A percentile compares a stretch with the other conserved stretches of the same genome.
Evolutionary conservation across 768 basidiomycete genomes (phyloP).

Genomic region (Pleurotus eryngii): DNA sequence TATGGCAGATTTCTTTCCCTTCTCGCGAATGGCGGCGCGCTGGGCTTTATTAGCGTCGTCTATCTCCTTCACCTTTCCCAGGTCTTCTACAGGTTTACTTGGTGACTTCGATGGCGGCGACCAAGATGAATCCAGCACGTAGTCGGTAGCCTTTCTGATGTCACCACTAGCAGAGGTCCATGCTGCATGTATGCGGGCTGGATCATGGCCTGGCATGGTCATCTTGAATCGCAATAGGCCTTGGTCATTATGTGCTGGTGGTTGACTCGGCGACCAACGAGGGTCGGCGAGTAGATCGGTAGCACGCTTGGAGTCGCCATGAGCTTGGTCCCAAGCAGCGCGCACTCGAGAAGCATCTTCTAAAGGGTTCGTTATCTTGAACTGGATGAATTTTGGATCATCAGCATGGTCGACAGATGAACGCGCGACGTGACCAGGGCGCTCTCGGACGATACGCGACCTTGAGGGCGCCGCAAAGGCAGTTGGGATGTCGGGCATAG

Average conservation of each 20-base stretch:
- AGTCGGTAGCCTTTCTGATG: constrained; percentile 52
- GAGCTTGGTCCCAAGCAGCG: constrained; percentile 3
- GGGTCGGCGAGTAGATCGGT: constrained; percentile 6
- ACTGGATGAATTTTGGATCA: constrained; percentile 1
- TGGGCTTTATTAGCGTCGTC: constrained; percentile 71
- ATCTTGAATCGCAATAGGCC: constrained; percentile 57
- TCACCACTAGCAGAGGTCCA: constrained; percentile 65
- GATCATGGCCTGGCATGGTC: constrained; percentile 51
- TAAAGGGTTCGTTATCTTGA: constrained; percentile 18
- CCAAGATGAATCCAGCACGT: constrained; percentile 60
- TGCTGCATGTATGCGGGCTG: constrained; percentile 52
- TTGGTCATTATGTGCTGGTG: constrained; percentile 21
- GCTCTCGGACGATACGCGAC: constrained; percentile 54
- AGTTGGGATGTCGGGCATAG: constrained; percentile 45
- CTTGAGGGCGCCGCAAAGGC: constrained; percentile 42
- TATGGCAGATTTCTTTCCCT: constrained; percentile 80
- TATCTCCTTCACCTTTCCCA: constrained; percentile 67
- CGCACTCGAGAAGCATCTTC: constrained; percentile 19
- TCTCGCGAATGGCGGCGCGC: constrained; percentile 63
- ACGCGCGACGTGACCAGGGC: constrained; percentile 22
- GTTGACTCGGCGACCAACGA: constrained; percentile 22
- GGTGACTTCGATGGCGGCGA: constrained; percentile 25
- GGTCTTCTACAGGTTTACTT: constrained; percentile 28
- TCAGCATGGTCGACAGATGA: neutral
- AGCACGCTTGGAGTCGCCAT: neutral